phyloP scores from a whole-genome alignment of 441 rosid species.

The Croton laevigatus region DNA sequence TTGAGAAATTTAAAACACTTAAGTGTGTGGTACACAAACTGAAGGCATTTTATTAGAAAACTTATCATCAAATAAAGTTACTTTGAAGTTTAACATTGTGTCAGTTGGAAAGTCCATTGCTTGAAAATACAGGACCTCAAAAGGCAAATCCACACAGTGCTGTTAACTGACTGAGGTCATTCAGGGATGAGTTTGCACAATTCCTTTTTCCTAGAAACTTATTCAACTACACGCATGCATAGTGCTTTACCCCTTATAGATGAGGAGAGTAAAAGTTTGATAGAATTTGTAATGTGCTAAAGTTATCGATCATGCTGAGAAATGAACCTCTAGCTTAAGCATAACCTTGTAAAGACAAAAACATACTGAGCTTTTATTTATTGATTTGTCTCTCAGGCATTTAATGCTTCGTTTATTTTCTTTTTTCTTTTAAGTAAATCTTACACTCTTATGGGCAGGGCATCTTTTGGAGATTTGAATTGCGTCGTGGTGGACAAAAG shows the following conservation, averaged over 20 bases:
- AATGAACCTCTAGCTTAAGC: neutral
- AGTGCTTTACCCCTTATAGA: neutral
- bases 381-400: neutral
- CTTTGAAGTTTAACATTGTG: neutral
- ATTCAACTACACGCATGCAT: no score
- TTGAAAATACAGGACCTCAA: neutral
- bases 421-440: slow-evolving; percentile 3
- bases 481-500: slow-evolving; percentile 84
- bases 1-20: neutral
- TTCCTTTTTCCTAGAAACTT: neutral
- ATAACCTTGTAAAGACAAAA: neutral
- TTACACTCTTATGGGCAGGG: slow-evolving; percentile 52
- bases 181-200: neutral
- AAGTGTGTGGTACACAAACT: neutral
- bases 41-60: neutral
- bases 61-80: neutral
- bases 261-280: neutral
- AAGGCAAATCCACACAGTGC: neutral
- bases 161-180: neutral
- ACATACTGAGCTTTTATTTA: neutral
- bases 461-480: slow-evolving; percentile 84
- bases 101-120: neutral
- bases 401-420: neutral
- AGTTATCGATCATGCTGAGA: neutral
- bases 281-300: neutral